Evolutionary conservation across 208 protist genomes (phyloP), one percentile per base, ranked within the genome.

Genomic region (Trypanosomatidae sp.): DNA sequence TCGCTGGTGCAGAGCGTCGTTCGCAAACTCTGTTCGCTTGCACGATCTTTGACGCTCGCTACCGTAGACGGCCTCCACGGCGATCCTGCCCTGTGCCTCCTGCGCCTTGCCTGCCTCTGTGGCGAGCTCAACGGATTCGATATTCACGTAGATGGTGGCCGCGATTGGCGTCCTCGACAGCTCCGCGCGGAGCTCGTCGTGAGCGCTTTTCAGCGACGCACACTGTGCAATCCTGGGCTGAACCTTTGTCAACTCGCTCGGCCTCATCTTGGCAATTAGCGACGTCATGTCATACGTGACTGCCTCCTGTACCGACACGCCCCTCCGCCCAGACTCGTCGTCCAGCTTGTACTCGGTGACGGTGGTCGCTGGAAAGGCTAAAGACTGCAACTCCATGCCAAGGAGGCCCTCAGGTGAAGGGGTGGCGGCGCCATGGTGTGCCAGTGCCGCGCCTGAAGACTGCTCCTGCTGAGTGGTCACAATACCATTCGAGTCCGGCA

Each of bases 231-330:
- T 93, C 66, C 92, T 73, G 33, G 87, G 81, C 70, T 96, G 92
- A 62, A 88, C 90, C 70, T 80, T 82, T 1, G 78, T 49, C 60
- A 91, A 62, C 43, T 92, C 77, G 43, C 82, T 69, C 25, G 92
- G 87, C 22, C 60, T 41, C 74, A 85, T 91, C 80, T 94, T 94
- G 25, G 70, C 73, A 69, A 96, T 25, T 28, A 96, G 80, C 71
- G 87, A 88, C 22, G 80, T 85, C 39, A 95, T 90, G 77, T 96
- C 92, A 28, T 76, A 73, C 41, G 81, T 87, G 19, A 96, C 86
- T 22, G 81, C 80, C 64, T 70, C 56, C 56, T 72, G 73, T 53
- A 69, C 74, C 9, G 69, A 71, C 56, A 74, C 71, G 43, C 71
- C 70, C 55, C 39, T 76, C 30, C 33, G 30, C 10, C 71, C 67